Conservation (phyloP, 2,329 filamentous ascomycete genomes). For the Colletotrichum musae region DNA sequence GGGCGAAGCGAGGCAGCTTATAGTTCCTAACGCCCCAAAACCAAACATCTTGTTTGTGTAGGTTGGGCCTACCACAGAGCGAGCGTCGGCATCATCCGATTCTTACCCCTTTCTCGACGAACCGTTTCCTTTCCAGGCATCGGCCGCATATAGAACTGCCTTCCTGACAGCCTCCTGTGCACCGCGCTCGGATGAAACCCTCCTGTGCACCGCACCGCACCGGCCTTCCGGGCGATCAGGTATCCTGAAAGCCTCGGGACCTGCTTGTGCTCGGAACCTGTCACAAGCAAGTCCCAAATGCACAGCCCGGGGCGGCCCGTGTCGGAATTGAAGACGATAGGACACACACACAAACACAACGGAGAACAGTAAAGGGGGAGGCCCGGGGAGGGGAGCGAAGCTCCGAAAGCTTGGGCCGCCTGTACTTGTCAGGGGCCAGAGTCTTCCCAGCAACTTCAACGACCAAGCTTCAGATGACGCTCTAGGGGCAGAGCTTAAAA, state of each 20-base stretch:
- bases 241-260: slow-evolving; percentile 8
- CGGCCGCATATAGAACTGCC: not conserved
- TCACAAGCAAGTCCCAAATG: not conserved
- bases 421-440: slow-evolving; percentile 10
- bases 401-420: slow-evolving; percentile 29
- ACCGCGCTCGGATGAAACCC: slow-evolving; percentile 32
- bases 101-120: not conserved
- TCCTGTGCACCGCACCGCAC: not conserved
- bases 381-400: not conserved
- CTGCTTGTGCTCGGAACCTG: not conserved
- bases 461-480: slow-evolving; percentile 39
- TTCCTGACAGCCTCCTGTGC: slow-evolving; percentile 8
- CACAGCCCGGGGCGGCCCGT: slow-evolving; percentile 23
- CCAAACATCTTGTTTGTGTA: too few species aligned
- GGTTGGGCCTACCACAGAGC: too few species aligned
- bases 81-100: slow-evolving; percentile 24
- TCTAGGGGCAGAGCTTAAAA: slow-evolving; percentile 32
- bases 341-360: not conserved
- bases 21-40: not conserved
- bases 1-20: not conserved
- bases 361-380: not conserved
- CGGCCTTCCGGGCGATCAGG: slow-evolving; percentile 4
- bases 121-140: slow-evolving; percentile 10
- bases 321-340: not conserved
- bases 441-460: slow-evolving; percentile 19